Evolutionary conservation across 441 rosid genomes (phyloP).

Genomic region (Hura crepitans): DNA sequence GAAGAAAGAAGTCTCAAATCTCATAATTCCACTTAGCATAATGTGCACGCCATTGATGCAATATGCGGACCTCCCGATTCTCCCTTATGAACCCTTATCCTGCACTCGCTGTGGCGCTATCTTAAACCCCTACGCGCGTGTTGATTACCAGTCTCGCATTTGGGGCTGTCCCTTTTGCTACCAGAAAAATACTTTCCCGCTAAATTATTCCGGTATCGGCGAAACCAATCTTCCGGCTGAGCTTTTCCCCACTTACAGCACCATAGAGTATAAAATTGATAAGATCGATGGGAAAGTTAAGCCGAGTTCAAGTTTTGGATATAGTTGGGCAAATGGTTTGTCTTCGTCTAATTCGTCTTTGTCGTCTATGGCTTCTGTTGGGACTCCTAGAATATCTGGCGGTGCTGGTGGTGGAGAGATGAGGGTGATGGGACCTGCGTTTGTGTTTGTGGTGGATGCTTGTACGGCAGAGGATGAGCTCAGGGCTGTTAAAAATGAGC

Average conservation of each 20-base stretch:
- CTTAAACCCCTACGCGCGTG: constrained; percentile 79
- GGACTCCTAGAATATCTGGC: constrained; percentile 23
- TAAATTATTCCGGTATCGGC: constrained; percentile 60
- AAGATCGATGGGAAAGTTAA: constrained; percentile 19
- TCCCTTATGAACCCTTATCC: constrained; percentile 69
- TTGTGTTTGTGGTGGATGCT: constrained; percentile 75
- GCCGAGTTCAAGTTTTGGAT: constrained; percentile 19
- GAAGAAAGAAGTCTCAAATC: constrained; percentile 50
- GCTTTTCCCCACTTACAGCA: constrained; percentile 85
- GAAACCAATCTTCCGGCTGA: constrained; percentile 88
- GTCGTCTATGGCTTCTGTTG: constrained; percentile 38
- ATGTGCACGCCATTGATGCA: constrained; percentile 77
- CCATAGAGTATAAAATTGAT: constrained; percentile 57
- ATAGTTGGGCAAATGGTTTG: constrained; percentile 29
- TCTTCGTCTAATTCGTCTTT: constrained; percentile 43
- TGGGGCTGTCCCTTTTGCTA: constrained; percentile 85
- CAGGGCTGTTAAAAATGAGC: constrained; percentile 59
- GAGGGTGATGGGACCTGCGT: constrained; percentile 55
- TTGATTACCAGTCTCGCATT: constrained; percentile 73
- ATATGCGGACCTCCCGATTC: constrained; percentile 73
- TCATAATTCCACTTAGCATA: constrained; percentile 64
- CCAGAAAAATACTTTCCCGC: constrained; percentile 58
- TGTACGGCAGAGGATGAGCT: constrained; percentile 67
- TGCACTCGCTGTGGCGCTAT: constrained; percentile 67
- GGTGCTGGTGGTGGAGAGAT: constrained; percentile 24